Evolutionary conservation across 495 filamentous ascomycete genomes (phyloP), one percentile per base, ranked within the genome.

Genomic region (Penicillium maclennaniae): DNA sequence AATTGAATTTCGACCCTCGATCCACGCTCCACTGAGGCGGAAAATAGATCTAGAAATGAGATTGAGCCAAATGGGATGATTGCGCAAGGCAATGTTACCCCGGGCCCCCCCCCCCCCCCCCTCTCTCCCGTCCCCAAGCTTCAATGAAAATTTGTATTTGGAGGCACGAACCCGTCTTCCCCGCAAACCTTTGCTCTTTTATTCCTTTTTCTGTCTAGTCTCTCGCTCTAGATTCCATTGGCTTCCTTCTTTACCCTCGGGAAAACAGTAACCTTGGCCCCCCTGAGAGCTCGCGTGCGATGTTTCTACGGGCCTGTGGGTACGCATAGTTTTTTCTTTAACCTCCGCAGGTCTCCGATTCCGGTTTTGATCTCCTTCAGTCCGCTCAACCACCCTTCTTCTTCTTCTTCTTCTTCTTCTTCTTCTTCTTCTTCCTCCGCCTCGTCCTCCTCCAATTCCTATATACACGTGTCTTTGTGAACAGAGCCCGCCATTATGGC

Each of bases 401-500:
- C n/a, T n/a, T n/a, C n/a, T n/a, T n/a, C n/a, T n/a, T n/a, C n/a
- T n/a, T n/a, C n/a, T n/a, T n/a, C n/a, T n/a, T n/a, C n/a, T n/a
- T n/a, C n/a, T n/a, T n/a, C n/a, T n/a, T n/a, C n/a, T n/a, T n/a
- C n/a, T n/a, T n/a, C n/a, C n/a, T n/a, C n/a, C n/a, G n/a, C 37
- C 23, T 23, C 19, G 38, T 31, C 40, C 8, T 48, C 60, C 34
- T 37, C 49, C 23, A 23, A 19, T 19, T 10, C 28, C 17, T 43
- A 34, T 47, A 23, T n/a, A 34, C 44, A 25, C 37, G 26, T 39
- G 47, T 21, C 26, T 34, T 23, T 44, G 40, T 45, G 31, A 67
- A 88, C 37, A 20, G 58, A 43, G 44, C 16, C 31, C 21, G 34
- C 46, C 28, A 63, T 26, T 9, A 66, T 66, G 63, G 60, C 55